These are phyloP conservation scores for Juglanconis sp. DNA, from an alignment of 2,329 filamentous ascomycete species.

Conservation along the genomic window DNA sequence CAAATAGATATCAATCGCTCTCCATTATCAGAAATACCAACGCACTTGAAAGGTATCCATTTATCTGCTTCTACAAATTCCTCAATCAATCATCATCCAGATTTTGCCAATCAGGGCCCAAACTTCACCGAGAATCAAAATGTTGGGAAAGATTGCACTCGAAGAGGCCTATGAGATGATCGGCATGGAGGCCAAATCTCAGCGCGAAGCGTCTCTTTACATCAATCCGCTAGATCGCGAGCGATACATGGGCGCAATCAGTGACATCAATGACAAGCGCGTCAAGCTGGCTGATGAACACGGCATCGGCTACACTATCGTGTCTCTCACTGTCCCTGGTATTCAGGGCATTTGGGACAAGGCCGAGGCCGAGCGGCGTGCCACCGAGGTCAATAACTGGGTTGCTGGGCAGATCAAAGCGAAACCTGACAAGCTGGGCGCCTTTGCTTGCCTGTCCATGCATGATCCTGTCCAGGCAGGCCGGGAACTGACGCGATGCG, in stretches of 20 bases:
- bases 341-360: conserved; percentile 44
- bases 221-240: conserved; percentile 4
- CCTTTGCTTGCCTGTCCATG: conserved; percentile 50
- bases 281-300: conserved; percentile 29
- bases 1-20: background rate
- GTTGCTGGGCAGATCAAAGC: conserved; percentile 35
- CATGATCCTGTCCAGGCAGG: conserved; percentile 50
- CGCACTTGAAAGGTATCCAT: no score
- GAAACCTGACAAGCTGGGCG: conserved; percentile 40
- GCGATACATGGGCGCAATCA: conserved; percentile 16
- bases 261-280: conserved; percentile 22
- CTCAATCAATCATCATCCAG: background rate
- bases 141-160: conserved; percentile 16
- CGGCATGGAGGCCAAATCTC: conserved; percentile 14
- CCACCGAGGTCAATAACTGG: conserved; percentile 42
- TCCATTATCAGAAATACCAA: no score
- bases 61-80: background rate
- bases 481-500: conserved; percentile 48
- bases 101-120: no score
- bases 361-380: conserved; percentile 37
- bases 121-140: background rate
- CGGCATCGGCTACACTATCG: conserved; percentile 45
- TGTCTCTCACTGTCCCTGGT: conserved; percentile 48
- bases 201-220: conserved; percentile 12
- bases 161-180: conserved; percentile 15